Base-by-base conservation (phyloP, 495 filamentous ascomycete genomes). In the Daldinia loculata region DNA sequence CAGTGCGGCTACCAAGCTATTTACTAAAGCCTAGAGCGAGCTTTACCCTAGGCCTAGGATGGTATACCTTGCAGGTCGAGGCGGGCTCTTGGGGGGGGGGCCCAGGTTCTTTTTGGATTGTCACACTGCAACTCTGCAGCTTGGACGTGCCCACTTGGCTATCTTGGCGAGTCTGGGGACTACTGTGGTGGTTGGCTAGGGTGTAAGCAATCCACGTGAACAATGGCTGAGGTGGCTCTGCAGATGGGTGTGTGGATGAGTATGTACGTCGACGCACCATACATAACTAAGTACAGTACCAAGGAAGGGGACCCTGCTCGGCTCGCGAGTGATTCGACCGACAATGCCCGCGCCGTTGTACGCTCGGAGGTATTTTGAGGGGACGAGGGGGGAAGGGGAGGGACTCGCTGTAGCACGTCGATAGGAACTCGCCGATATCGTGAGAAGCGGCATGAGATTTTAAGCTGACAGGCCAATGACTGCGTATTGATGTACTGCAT, bases 151-250 rank as follows among this genome's bases (percentile, higher is more conserved):
- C 56, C 65, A 72, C 66, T 72, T 68, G 60, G 50, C 61, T 14
- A 61, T 72, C 70, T 72, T 72, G 70, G 70, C 70, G 41, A 72
- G 70, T 72, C 70, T 72, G 70, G 70, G 64, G 69, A 72, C 69
- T 45, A 59, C 64, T 56, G 55, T 66, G 64, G 60, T 53, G 60
- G 36, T 61, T 27, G 48, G 48, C 64, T 55, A 59, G 63, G 64
- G 60, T 64, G 56, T 50, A 27, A 64, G 56, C 57, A 43, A 67
- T 64, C 70, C 70, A 72, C 70, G 70, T 72, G 70, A 72, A 72
- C 70, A 41, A 45, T 72, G 61, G 70, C 56, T 72, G 70, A 72
- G 70, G 70, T 72, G 70, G 64, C 70, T 69, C 70, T 72, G 70
- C 70, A 72, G 65, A 68, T 65, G 24, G 50, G 56, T 51, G 56